These are phyloP conservation scores for Megacollybia marginata DNA, from an alignment of 768 basidiomycete species.

Conservation along the genomic window DNA sequence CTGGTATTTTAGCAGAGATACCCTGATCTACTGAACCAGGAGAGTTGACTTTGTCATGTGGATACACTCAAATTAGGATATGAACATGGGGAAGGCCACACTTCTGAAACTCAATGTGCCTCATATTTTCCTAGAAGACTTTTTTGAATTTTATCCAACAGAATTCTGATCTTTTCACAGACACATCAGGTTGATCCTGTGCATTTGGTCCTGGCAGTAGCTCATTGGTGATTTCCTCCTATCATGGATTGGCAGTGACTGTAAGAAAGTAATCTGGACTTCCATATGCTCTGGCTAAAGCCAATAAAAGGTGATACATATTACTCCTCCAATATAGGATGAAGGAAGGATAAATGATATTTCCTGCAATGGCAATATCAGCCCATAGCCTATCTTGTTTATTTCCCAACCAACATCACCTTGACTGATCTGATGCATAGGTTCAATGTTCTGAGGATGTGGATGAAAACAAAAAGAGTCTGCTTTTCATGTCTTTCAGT, in stretches of 20 bases:
- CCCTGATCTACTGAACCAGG: constrained; percentile 29
- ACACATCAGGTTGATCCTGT: constrained; percentile 43
- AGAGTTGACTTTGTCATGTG: constrained; percentile 18
- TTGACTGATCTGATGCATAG: constrained; percentile 12
- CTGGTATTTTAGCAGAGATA: constrained; percentile 34
- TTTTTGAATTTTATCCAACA: constrained; percentile 29
- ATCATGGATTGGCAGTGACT: constrained; percentile 6
- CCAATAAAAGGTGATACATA: constrained; percentile 36
- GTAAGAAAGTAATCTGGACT: constrained; percentile 37
- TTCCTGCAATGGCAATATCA: constrained; percentile 19
- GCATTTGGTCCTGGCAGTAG: constrained; percentile 30
- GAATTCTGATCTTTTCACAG: constrained; percentile 32
- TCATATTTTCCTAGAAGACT: constrained; percentile 32
- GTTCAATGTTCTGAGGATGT: constrained; percentile 11
- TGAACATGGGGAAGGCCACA: constrained; percentile 47
- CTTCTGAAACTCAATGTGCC: constrained; percentile 22
- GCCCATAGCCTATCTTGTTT: constrained; percentile 27
- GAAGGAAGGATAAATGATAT: constrained; percentile 26
- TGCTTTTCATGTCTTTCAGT: neutral
- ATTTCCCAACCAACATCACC: constrained; percentile 19
- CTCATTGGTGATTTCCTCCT: constrained; percentile 9
- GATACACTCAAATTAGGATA: constrained; percentile 32
- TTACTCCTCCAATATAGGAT: constrained; percentile 23
- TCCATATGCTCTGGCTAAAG: constrained; percentile 27
- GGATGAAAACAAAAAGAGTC: constrained; percentile 15